These are phyloP conservation scores for Herpotrichia juniperi DNA, from an alignment of 2,329 filamentous ascomycete species.

Conservation along the genomic window DNA sequence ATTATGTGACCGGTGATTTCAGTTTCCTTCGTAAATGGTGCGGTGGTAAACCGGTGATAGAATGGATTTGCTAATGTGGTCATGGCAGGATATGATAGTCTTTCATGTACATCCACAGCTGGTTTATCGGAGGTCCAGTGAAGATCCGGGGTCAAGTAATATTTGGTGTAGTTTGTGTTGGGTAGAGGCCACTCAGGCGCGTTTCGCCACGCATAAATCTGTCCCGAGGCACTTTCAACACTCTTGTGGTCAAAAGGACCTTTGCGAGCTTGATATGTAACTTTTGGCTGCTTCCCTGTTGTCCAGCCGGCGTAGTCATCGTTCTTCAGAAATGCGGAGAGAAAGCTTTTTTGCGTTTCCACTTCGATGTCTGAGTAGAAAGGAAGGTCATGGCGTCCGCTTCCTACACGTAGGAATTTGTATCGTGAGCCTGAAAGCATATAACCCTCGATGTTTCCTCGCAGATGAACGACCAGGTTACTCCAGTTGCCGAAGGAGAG, in stretches of 20 bases:
- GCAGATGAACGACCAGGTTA: constrained; percentile 68
- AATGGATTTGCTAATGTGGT: constrained; percentile 62
- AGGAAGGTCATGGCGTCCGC: constrained; percentile 70
- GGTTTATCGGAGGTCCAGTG: constrained; percentile 48
- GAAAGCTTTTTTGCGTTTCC: constrained; percentile 69
- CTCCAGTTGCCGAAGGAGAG: constrained; percentile 72
- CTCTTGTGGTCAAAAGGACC: constrained; percentile 72
- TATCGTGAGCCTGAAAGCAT: constrained; percentile 64
- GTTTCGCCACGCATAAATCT: constrained; percentile 58
- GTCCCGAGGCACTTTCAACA: constrained; percentile 64
- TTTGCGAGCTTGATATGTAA: constrained; percentile 67
- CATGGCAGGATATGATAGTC: constrained; percentile 64
- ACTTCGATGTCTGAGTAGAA: constrained; percentile 75
- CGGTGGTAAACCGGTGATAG: constrained; percentile 62
- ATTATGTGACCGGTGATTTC: constrained; percentile 73
- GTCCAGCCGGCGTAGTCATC: constrained; percentile 68
- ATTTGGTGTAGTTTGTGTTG: constrained; percentile 67
- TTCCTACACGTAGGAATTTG: constrained; percentile 71
- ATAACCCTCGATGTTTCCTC: constrained; percentile 70
- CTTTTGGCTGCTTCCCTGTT: constrained; percentile 64
- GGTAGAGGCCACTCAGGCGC: constrained; percentile 72
- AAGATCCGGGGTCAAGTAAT: constrained; percentile 60
- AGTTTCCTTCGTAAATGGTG: constrained; percentile 64
- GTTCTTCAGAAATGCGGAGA: constrained; percentile 73
- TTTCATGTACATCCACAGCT: constrained; percentile 32